phyloP scores from a whole-genome alignment of 768 basidiomycete species.

The Saitozyma sp. region DNA sequence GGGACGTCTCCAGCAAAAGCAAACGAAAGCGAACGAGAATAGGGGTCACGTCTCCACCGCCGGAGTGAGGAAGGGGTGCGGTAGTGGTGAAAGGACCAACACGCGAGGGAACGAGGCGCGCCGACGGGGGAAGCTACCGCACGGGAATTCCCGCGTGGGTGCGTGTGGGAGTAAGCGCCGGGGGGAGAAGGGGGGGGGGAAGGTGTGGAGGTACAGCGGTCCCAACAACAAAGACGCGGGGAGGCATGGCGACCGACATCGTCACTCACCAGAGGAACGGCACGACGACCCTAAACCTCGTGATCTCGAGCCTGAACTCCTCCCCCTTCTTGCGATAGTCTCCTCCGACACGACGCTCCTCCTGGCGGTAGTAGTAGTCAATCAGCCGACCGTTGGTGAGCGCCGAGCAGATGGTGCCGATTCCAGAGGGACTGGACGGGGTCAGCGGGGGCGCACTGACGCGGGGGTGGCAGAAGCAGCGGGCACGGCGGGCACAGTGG shows the following conservation, averaged over 20 bases:
- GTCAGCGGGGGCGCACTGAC: neutral
- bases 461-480: neutral
- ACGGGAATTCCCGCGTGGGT: neutral
- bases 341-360: constrained; percentile 26
- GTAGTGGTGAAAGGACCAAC: too few relatives aligned
- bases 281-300: constrained; percentile 23
- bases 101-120: too few relatives aligned
- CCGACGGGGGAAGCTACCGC: too few relatives aligned
- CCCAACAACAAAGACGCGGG: neutral
- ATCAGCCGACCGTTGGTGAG: constrained; percentile 64
- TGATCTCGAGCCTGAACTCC: constrained; percentile 20
- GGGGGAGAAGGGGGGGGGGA: neutral
- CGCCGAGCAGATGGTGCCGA: constrained; percentile 67
- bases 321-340: constrained; percentile 31
- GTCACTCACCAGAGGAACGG: constrained; percentile 39
- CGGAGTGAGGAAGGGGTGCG: too few relatives aligned
- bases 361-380: constrained; percentile 64
- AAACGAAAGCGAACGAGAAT: too few relatives aligned
- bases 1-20: too few relatives aligned
- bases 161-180: neutral
- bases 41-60: too few relatives aligned
- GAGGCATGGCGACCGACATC: neutral
- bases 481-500: too few relatives aligned
- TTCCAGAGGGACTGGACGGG: constrained; percentile 60
- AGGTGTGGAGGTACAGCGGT: neutral